Percentiles rank a stretch among this genome's conserved stretches.
Conservation (phyloP, 2,329 filamentous ascomycete genomes). For the Nemania sp. region DNA sequence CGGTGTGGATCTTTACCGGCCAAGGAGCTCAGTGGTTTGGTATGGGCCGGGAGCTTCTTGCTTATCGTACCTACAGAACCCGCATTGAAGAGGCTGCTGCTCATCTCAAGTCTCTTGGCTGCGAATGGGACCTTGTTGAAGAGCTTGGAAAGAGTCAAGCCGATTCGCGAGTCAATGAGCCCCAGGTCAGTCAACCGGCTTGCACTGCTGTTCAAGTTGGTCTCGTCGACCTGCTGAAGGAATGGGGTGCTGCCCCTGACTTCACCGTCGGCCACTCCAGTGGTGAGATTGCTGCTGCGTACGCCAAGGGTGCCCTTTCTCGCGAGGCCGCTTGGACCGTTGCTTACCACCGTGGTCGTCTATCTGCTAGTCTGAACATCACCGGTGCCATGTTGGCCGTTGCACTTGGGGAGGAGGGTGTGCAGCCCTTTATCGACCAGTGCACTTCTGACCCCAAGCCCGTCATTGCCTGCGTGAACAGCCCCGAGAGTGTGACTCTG, state of each 20-base stretch:
- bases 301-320: slow-evolving; percentile 55
- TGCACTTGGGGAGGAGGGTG: slow-evolving; percentile 44
- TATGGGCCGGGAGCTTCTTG: slow-evolving; percentile 51
- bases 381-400: slow-evolving; percentile 49
- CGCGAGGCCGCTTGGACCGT: slow-evolving; percentile 49
- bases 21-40: slow-evolving; percentile 50
- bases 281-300: slow-evolving; percentile 58
- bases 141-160: slow-evolving; percentile 43
- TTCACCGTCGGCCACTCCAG: slow-evolving; percentile 56
- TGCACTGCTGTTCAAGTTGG: slow-evolving; percentile 48
- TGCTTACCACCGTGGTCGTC: slow-evolving; percentile 48
- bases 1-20: slow-evolving; percentile 49
- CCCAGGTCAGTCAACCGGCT: slow-evolving; percentile 48
- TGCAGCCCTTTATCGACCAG: slow-evolving; percentile 44
- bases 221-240: slow-evolving; percentile 46
- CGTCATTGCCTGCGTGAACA: slow-evolving; percentile 49
- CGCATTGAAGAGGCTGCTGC: slow-evolving; percentile 46
- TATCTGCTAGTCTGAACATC: slow-evolving; percentile 46
- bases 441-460: slow-evolving; percentile 44
- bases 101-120: slow-evolving; percentile 45
- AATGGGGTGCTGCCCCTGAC: slow-evolving; percentile 50
- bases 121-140: slow-evolving; percentile 46
- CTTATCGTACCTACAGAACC: slow-evolving; percentile 45
- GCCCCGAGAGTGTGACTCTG: slow-evolving; percentile 48
- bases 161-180: slow-evolving; percentile 47